phyloP scores from a whole-genome alignment of 179 eudicot species.

The Nepenthes alata region DNA sequence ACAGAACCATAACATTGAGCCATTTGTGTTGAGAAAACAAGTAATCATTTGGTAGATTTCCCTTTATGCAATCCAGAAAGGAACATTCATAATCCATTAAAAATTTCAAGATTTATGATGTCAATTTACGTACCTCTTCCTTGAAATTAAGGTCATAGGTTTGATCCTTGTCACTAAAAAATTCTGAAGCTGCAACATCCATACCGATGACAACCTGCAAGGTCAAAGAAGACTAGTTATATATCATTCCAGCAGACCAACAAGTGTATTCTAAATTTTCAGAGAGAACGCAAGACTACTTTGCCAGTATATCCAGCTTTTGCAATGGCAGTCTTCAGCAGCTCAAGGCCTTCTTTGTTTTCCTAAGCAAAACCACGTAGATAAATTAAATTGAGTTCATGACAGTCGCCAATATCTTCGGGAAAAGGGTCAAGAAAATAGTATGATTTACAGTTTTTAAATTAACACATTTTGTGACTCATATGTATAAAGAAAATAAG shows the following conservation, averaged over 20 bases:
- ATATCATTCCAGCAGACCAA: neutral
- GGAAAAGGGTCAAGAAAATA: neutral
- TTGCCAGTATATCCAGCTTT: constrained; percentile 88
- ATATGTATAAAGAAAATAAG: neutral
- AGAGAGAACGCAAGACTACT: constrained; percentile 11
- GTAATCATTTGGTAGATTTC: neutral
- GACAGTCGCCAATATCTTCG: neutral
- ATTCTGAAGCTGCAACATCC: constrained; percentile 99
- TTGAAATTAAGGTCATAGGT: constrained; percentile 85
- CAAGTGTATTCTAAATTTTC: neutral
- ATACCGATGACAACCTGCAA: constrained; percentile 81
- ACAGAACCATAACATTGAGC: neutral
- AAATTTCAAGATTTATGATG: neutral
- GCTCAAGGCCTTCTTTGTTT: constrained; percentile 90
- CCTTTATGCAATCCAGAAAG: neutral
- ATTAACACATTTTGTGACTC: neutral
- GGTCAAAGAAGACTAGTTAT: neutral
- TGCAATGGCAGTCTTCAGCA: constrained; percentile 79
- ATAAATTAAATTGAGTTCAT: neutral
- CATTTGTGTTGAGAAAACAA: neutral
- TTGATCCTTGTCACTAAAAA: constrained; percentile 59
- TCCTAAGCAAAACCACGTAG: constrained; percentile 25
- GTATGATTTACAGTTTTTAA: neutral
- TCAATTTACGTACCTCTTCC: constrained; percentile 46
- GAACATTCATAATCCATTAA: neutral